phyloP scores from a whole-genome alignment of 208 protist genomes.

The Acanthamoeba culbertsoni region DNA sequence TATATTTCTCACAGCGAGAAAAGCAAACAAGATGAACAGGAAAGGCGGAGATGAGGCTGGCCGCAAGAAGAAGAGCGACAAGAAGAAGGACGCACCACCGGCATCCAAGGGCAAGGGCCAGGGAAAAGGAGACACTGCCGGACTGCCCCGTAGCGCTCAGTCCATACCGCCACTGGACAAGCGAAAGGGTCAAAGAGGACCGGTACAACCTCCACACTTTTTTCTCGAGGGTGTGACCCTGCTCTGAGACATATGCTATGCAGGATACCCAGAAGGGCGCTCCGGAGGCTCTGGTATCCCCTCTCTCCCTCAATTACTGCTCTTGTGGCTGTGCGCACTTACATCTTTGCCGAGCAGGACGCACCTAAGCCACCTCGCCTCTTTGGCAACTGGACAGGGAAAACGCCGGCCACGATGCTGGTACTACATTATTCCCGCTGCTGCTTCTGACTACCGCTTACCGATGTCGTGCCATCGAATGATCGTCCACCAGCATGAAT shows the following conservation, averaged over 20 bases:
- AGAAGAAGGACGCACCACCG: slow-evolving; percentile 47
- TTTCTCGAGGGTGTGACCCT: background rate
- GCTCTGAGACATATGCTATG: background rate
- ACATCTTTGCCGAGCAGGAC: background rate
- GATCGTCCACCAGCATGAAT: slow-evolving; percentile 26
- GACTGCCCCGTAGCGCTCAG: background rate
- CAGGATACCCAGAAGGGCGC: background rate
- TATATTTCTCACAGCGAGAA: too few relatives aligned
- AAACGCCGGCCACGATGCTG: slow-evolving; percentile 56
- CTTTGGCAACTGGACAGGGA: slow-evolving; percentile 62
- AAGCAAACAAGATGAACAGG: slow-evolving; percentile 37
- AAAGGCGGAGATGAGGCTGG: slow-evolving; percentile 1
- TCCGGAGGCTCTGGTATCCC: background rate
- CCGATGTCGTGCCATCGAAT: background rate
- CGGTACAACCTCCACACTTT: background rate
- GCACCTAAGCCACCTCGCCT: background rate
- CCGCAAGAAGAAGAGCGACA: slow-evolving; percentile 53
- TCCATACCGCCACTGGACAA: background rate
- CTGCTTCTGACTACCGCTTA: background rate
- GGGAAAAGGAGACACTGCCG: background rate
- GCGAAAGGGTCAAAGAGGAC: background rate
- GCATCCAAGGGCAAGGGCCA: background rate
- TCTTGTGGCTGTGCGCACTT: too few relatives aligned
- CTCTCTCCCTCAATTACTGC: background rate
- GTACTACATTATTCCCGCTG: background rate